A percentile compares a stretch with the other conserved stretches of the same genome.
phyloP scores from a whole-genome alignment of 768 basidiomycete species.

The Amanita jacksonii region DNA sequence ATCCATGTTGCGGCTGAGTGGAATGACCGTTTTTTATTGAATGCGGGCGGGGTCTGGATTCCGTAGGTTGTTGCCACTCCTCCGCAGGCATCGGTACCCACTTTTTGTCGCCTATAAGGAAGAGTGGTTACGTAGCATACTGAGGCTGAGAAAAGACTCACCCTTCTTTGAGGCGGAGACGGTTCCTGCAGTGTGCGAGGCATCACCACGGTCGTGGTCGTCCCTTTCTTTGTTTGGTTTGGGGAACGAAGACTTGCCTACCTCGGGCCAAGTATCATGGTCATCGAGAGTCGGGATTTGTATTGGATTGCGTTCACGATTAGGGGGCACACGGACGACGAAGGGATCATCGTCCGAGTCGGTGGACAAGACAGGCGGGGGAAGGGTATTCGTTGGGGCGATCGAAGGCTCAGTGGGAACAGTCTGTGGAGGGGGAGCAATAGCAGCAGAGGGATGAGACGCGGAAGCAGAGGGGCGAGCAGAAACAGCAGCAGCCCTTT shows the following conservation, averaged over 20 bases:
- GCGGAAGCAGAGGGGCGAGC: constrained; percentile 2
- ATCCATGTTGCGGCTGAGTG: neutral
- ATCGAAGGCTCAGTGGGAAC: constrained; percentile 10
- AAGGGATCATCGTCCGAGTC: constrained; percentile 31
- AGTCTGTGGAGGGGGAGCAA: constrained; percentile 1
- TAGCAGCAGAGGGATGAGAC: no score
- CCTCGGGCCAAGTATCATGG: constrained; percentile 35
- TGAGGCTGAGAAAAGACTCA: constrained; percentile 13
- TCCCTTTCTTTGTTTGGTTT: constrained; percentile 2
- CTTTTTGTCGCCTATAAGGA: constrained; percentile 15
- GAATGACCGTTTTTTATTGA: constrained; percentile 3
- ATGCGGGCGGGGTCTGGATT: constrained; percentile 2
- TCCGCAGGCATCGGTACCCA: constrained; percentile 18
- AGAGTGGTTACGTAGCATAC: constrained; percentile 1
- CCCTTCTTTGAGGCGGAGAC: constrained; percentile 17
- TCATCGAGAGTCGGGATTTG: constrained; percentile 22
- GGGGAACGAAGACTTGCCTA: constrained; percentile 22
- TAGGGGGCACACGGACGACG: constrained; percentile 27
- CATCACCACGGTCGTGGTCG: neutral
- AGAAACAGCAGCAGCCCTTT: constrained; percentile 17
- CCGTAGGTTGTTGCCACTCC: constrained; percentile 15
- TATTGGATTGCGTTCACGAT: constrained; percentile 11
- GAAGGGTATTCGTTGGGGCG: constrained; percentile 5
- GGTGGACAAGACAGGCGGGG: constrained; percentile 10
- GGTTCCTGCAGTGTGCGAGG: neutral